Evolutionary conservation across 2,329 filamentous ascomycete genomes (phyloP).

Genomic region (Hypoxylon sp.): DNA sequence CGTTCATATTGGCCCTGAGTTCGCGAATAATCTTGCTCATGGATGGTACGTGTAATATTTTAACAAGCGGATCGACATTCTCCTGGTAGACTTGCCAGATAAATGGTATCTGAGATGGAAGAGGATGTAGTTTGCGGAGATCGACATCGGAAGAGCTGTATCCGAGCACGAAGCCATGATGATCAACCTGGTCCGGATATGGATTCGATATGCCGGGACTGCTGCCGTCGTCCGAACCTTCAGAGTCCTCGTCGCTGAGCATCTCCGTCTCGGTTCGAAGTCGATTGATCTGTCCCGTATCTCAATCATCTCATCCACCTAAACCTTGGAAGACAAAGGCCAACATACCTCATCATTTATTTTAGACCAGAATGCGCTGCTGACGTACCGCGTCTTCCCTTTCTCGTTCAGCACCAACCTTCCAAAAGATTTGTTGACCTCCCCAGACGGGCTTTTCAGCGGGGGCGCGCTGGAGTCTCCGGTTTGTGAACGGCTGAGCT

Average conservation of each 20-base stretch:
- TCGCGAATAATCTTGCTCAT: slow-evolving; percentile 73
- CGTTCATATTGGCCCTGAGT: slow-evolving; percentile 71
- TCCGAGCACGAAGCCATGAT: slow-evolving; percentile 80
- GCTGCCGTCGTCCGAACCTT: slow-evolving; percentile 73
- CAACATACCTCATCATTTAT: slow-evolving; percentile 77
- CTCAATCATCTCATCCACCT: neutral
- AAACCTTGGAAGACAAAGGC: neutral
- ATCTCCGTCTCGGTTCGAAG: slow-evolving; percentile 66
- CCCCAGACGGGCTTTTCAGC: slow-evolving; percentile 51
- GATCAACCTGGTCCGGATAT: slow-evolving; percentile 60
- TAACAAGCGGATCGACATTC: slow-evolving; percentile 80
- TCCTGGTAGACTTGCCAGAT: slow-evolving; percentile 81
- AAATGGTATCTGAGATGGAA: slow-evolving; percentile 74
- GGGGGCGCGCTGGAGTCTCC: slow-evolving; percentile 47
- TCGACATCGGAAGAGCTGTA: slow-evolving; percentile 80
- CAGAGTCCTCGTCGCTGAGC: slow-evolving; percentile 68
- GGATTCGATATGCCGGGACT: slow-evolving; percentile 60
- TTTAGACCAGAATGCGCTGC: slow-evolving; percentile 82
- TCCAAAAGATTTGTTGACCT: slow-evolving; percentile 71
- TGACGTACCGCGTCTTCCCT: slow-evolving; percentile 79
- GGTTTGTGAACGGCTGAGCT: slow-evolving; percentile 41
- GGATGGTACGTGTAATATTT: slow-evolving; percentile 78
- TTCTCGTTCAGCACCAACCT: slow-evolving; percentile 78
- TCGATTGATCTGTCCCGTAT: slow-evolving; percentile 47
- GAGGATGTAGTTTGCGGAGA: slow-evolving; percentile 74